Percentiles rank a stretch among this genome's conserved stretches.
phyloP scores from a whole-genome alignment of 2,329 filamentous ascomycete species.

The Aspergillus alliaceus region DNA sequence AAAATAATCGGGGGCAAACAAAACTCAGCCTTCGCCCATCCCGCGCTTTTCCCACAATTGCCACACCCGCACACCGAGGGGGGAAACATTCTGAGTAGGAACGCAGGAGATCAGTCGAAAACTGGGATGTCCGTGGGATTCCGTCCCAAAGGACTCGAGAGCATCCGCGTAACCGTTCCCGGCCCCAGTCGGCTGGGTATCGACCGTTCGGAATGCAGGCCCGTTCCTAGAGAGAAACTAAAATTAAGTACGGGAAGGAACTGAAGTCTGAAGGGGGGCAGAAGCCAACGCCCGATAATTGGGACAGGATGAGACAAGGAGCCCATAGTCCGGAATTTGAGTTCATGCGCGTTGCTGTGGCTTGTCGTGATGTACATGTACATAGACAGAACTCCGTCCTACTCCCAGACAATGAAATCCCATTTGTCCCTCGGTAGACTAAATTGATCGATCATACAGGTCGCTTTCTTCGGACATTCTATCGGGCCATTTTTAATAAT shows the following conservation, averaged over 20 bases:
- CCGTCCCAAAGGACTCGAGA: neutral
- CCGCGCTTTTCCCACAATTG: neutral
- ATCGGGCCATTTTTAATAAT: neutral
- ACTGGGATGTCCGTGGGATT: neutral
- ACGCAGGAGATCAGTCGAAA: conserved; percentile 9
- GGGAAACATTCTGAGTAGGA: neutral
- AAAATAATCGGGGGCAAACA: neutral
- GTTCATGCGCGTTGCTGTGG: conserved; percentile 1
- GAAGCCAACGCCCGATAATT: neutral
- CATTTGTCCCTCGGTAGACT: neutral
- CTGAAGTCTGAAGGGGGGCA: neutral
- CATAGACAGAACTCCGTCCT: neutral
- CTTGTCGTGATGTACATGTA: neutral
- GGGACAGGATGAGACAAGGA: neutral
- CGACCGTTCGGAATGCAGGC: conserved; percentile 4
- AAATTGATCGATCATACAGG: neutral
- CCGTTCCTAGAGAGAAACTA: neutral
- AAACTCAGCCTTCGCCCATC: neutral
- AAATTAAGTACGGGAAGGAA: neutral
- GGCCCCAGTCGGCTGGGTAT: conserved; percentile 16
- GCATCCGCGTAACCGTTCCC: conserved; percentile 15
- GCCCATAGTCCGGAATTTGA: neutral
- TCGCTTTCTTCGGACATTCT: neutral
- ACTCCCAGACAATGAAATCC: neutral
- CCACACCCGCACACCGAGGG: neutral